phyloP scores from a whole-genome alignment of 1,284 basidiomycete genomes.

The Lignosus rhinocerotis region DNA sequence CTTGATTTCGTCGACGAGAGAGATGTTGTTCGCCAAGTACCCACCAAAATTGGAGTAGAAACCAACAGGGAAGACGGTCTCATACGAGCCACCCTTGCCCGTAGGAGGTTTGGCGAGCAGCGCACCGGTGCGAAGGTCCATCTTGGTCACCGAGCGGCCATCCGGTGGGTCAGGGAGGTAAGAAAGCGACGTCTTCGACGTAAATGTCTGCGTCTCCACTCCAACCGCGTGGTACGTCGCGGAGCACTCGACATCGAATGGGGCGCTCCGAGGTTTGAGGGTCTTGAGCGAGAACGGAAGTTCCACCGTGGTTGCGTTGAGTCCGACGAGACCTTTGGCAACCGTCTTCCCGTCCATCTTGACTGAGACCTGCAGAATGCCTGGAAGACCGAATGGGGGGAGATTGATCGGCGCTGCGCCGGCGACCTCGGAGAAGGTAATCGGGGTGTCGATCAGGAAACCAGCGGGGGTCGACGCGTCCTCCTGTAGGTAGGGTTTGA shows the following conservation, averaged over 20 bases:
- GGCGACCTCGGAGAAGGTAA: slow-evolving; percentile 50
- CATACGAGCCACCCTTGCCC: slow-evolving; percentile 51
- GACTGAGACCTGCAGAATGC: slow-evolving; percentile 41
- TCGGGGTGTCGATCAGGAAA: slow-evolving; percentile 59
- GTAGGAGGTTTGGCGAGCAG: slow-evolving; percentile 56
- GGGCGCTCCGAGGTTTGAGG: slow-evolving; percentile 44
- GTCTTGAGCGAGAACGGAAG: slow-evolving; percentile 50
- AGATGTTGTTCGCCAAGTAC: slow-evolving; percentile 59
- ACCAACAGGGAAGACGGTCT: slow-evolving; percentile 68
- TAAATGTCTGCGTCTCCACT: slow-evolving; percentile 44
- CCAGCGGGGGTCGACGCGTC: slow-evolving; percentile 41
- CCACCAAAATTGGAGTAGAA: slow-evolving; percentile 69
- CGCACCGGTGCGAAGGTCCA: slow-evolving; percentile 70
- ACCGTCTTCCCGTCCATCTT: slow-evolving; percentile 43
- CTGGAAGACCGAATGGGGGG: slow-evolving; percentile 27
- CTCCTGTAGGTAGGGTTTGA: slow-evolving; percentile 66
- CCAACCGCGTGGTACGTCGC: slow-evolving; percentile 33
- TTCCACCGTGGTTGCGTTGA: slow-evolving; percentile 53
- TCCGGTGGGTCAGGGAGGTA: slow-evolving; percentile 56
- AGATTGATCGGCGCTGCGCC: slow-evolving; percentile 49
- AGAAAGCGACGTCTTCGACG: slow-evolving; percentile 45
- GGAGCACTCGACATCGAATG: slow-evolving; percentile 55
- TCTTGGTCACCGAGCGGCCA: slow-evolving; percentile 59
- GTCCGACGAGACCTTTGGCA: slow-evolving; percentile 44
- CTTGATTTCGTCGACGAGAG: slow-evolving; percentile 56